A percentile compares a stretch with the other conserved stretches of the same genome.
These are phyloP conservation scores for Xylariaceae sp. DNA, from an alignment of 2,329 filamentous ascomycete genomes.

Conservation along the genomic window DNA sequence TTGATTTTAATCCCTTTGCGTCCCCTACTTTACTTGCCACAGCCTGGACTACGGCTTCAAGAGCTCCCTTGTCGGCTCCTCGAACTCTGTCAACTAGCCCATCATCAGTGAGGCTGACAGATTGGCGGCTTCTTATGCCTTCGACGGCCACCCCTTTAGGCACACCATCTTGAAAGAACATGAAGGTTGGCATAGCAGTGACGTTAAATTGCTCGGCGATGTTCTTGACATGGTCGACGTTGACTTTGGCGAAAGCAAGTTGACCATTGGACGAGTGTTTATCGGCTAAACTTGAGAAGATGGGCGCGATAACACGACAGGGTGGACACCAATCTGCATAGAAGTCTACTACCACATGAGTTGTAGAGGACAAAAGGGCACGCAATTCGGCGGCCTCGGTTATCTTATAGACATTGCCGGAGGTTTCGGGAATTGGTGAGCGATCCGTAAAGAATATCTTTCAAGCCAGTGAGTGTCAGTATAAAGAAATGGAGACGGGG, in stretches of 20 bases:
- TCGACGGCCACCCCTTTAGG: slow-evolving; percentile 14
- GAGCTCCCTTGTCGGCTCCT: slow-evolving; percentile 16
- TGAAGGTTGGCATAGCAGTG: slow-evolving; percentile 62
- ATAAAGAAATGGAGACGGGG: background rate
- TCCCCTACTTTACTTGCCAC: slow-evolving; percentile 8
- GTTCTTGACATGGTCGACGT: slow-evolving; percentile 59
- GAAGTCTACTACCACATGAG: slow-evolving; percentile 56
- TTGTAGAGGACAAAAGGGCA: slow-evolving; percentile 47
- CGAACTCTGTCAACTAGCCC: slow-evolving; percentile 14
- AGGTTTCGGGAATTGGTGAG: slow-evolving; percentile 49
- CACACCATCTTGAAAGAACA: slow-evolving; percentile 59
- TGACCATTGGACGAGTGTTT: slow-evolving; percentile 45
- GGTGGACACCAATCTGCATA: slow-evolving; percentile 59
- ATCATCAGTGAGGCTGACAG: background rate
- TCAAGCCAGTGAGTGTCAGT: background rate
- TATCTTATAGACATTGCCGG: slow-evolving; percentile 47
- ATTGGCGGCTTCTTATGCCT: background rate
- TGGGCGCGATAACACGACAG: slow-evolving; percentile 55
- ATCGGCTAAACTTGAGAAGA: slow-evolving; percentile 55
- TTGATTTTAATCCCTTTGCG: too few species aligned
- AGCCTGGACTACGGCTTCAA: slow-evolving; percentile 16
- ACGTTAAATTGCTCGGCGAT: slow-evolving; percentile 57
- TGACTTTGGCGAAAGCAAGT: slow-evolving; percentile 61
- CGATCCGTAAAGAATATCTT: slow-evolving; percentile 34
- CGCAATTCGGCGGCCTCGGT: slow-evolving; percentile 38